A percentile compares a stretch with the other conserved stretches of the same genome.
These are phyloP conservation scores for Dactylellina sp. DNA, from an alignment of 2,329 filamentous ascomycete genomes.

Conservation along the genomic window DNA sequence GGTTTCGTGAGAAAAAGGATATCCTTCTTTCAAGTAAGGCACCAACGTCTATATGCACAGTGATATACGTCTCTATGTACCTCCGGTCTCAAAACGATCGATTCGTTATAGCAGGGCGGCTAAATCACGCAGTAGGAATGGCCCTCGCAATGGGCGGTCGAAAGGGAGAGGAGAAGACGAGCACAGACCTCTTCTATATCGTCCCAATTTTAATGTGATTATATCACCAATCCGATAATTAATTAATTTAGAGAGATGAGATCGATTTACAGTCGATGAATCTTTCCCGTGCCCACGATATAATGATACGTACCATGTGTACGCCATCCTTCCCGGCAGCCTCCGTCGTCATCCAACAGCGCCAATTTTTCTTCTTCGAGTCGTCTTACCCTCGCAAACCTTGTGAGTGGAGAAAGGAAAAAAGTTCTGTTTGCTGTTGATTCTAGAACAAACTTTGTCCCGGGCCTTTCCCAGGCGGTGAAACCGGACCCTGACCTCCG, in stretches of 20 bases:
- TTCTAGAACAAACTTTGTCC: slow-evolving; percentile 29
- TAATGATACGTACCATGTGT: slow-evolving; percentile 10
- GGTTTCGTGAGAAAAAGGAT: slow-evolving; percentile 1
- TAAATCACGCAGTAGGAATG: slow-evolving; percentile 32
- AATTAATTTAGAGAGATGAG: slow-evolving; percentile 6
- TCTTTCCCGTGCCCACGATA: neutral
- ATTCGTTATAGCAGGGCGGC: slow-evolving; percentile 19
- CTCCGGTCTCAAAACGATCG: neutral
- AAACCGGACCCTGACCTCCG: slow-evolving; percentile 23
- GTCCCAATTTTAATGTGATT: no score
- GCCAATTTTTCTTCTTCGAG: neutral
- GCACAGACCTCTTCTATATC: neutral
- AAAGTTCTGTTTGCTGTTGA: neutral
- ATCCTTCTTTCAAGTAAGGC: no score
- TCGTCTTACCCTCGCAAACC: neutral
- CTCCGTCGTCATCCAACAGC: slow-evolving; percentile 38
- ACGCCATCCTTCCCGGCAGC: slow-evolving; percentile 25
- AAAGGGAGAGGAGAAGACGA: neutral
- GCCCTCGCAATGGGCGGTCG: no score
- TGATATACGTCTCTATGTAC: no score
- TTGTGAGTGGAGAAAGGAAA: no score
- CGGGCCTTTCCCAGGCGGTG: slow-evolving; percentile 11
- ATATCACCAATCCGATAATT: neutral
- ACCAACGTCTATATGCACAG: no score
- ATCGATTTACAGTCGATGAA: slow-evolving; percentile 4